Base-by-base conservation (phyloP, 1,139 yeast species). In the Suzukiozyma palmioleophila region DNA sequence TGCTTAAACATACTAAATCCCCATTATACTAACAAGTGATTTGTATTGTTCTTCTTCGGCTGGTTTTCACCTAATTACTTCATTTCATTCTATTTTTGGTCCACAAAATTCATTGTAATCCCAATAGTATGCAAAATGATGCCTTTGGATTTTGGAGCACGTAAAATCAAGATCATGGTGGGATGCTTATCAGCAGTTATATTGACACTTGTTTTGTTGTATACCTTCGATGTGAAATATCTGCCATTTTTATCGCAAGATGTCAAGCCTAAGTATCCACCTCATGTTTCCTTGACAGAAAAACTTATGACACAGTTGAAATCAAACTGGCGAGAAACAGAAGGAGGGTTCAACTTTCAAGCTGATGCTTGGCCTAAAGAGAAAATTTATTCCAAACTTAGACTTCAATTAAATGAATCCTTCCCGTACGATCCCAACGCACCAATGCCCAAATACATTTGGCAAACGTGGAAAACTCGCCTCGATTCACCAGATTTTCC, bases 401-500 rank as follows among this genome's bases (percentile, higher is more conserved):
- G 24, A 32, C 8, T 12, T 16, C 79, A 77, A 49, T 65, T 87
- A 39, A 69, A 84, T 6, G 74, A 57, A 50, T 77, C 78, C 46
- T 85, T 83, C 55, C 94, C 95, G 0, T 87, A 86, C 57, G 81
- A 81, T 41, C 70, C 79, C 1, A 45, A 59, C 18, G 61, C 65
- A 38, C 69, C 73, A 9, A 77, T 84, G 43, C 95, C 89, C 24
- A 81, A 80, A 43, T 73, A 74, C 43, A 78, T 90, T 34, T 90
- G 97, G 96, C 97, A 90, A 60, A 90, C 97, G 1, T 90, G 97
- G 96, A 89, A 87, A 60, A 80, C 75, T 11, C 75, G 75, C 9
- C 51, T 73, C 18, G 69, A 69, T 8, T 77, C 80, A 46, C 63
- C 62, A 6, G 60, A 65, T 1, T 77, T 81, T 48, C 84, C 90